Evolutionary conservation across 352 stramenopile genomes (phyloP), one percentile per base, ranked within the genome.

Genomic region (Saprolegnia parasitica): DNA sequence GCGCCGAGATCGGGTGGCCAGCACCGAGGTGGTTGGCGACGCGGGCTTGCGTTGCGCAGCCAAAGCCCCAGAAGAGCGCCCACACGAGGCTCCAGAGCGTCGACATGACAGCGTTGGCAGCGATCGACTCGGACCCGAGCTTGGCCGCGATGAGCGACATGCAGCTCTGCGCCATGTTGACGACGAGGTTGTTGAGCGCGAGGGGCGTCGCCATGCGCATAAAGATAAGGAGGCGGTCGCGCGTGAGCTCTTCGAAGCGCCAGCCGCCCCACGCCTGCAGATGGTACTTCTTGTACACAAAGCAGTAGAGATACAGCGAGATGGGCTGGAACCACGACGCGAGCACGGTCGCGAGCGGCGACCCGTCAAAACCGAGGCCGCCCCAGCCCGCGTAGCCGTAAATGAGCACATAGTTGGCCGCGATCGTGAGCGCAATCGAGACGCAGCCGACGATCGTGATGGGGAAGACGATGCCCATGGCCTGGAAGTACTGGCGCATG

Each of bases 281-380:
- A 40, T 76, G 71, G 65, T 67, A 49, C 5, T 79, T 49, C 56
- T 79, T 29, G 56, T 49, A 92, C 4, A 82, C 52, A 55, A 91
- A 80, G 72, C 81, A 90, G 72, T 92, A 92, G 63, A 76, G 82
- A 21, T 89, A 83, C 60, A 94, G 76, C 20, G 82, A 72, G 35
- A 91, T 77, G 11, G 84, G 86, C 65, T 94, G 86, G 73, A 91
- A 94, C 81, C 81, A 90, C 4, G 84, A 84, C 1, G 86, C 86
- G 29, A 92, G 81, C 40, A 91, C 86, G 0, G 86, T 92, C 18
- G 86, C 76, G 35, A 90, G 75, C 16, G 86, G 81, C 1, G 86
- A 94, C 20, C 86, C 84, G 64, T 91, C 80, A 56, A 94, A 94
- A 62, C 83, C 86, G 52, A 94, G 63, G 3, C 84, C 84, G 4